Conservation (phyloP, 2,329 filamentous ascomycete species). For the Periglandula ipomoeae region DNA sequence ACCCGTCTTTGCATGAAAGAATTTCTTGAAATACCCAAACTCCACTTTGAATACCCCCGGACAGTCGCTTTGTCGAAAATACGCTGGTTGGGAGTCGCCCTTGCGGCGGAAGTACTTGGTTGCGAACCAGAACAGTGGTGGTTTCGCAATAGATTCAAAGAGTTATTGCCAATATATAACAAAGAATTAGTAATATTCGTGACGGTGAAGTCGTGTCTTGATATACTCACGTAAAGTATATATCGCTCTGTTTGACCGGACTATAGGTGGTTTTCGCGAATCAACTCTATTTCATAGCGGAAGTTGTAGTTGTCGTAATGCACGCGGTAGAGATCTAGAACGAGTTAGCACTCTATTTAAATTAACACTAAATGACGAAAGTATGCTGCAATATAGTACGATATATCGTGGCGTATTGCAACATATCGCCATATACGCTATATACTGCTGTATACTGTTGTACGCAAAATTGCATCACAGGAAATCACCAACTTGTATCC, state of each 20-base stretch:
- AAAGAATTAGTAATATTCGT: too few relatives aligned
- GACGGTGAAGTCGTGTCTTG: too few relatives aligned
- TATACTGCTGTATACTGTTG: not conserved
- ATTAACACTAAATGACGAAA: conserved; percentile 13
- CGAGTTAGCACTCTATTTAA: conserved; percentile 6
- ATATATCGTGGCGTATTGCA: not conserved
- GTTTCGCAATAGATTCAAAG: conserved; percentile 53
- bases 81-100: conserved; percentile 24
- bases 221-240: conserved; percentile 47
- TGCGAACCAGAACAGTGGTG: conserved; percentile 52
- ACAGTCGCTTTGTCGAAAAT: conserved; percentile 29
- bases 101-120: conserved; percentile 39
- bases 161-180: too few relatives aligned
- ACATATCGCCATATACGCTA: not conserved
- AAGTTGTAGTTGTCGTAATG: conserved; percentile 56
- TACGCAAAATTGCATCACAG: too few relatives aligned
- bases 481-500: conserved; percentile 41
- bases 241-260: conserved; percentile 1
- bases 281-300: conserved; percentile 53
- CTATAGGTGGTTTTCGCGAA: conserved; percentile 31
- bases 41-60: conserved; percentile 33
- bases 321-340: conserved; percentile 50
- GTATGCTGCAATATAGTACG: too few relatives aligned
- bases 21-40: conserved; percentile 40
- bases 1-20: conserved; percentile 50